Evolutionary conservation across 148 eudicot species (phyloP).

Genomic region (Silene uniflora): DNA sequence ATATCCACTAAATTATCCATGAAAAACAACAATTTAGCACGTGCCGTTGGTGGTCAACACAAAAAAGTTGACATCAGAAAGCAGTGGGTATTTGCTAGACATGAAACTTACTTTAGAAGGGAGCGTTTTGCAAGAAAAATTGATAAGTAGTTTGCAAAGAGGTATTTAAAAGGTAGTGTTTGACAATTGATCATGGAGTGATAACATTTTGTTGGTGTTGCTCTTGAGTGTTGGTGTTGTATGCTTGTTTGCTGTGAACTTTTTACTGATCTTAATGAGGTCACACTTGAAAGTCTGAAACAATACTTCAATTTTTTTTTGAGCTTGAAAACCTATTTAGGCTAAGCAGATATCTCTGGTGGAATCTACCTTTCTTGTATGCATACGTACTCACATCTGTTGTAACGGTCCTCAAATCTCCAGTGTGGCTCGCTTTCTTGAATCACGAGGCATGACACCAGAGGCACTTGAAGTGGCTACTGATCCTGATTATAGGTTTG

Average conservation of each 20-base stretch:
- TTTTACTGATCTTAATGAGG: not conserved
- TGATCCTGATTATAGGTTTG: constrained; percentile 98
- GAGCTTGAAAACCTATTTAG: not conserved
- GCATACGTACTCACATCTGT: not conserved
- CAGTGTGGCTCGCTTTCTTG: constrained; percentile 95
- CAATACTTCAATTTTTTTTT: not conserved
- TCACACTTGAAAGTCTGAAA: not conserved
- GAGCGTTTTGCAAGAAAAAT: not conserved
- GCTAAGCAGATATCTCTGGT: not conserved
- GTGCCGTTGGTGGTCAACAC: not conserved
- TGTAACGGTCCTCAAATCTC: not conserved
- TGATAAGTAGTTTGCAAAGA: not conserved
- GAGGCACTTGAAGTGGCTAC: constrained; percentile 98
- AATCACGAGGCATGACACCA: constrained; percentile 87
- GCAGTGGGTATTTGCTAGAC: not conserved
- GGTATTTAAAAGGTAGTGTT: not conserved
- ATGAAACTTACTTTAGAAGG: not conserved
- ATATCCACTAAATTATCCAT: not conserved
- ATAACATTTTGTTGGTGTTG: not conserved
- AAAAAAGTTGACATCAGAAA: not conserved
- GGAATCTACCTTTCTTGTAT: not conserved
- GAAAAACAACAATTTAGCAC: not conserved
- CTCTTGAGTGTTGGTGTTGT: not conserved
- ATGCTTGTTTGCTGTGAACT: not conserved
- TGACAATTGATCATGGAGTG: not conserved